phyloP scores from a whole-genome alignment of 495 filamentous ascomycete species.

The Endocarpon pusillum region DNA sequence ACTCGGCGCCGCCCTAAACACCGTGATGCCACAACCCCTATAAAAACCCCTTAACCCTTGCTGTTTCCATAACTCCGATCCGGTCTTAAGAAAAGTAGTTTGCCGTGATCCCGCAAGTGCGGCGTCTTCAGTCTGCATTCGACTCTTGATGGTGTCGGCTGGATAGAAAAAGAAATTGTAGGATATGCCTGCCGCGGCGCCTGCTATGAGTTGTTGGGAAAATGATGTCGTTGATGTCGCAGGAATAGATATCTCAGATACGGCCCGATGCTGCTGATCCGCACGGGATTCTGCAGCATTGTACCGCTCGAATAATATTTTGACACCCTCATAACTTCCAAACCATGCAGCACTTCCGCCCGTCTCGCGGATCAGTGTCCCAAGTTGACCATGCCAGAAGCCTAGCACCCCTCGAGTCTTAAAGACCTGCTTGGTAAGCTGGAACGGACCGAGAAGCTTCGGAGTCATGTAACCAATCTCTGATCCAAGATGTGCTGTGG shows the following conservation, averaged over 20 bases:
- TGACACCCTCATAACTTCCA: constrained; percentile 71
- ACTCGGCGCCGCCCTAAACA: constrained; percentile 69
- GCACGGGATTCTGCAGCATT: too few relatives aligned
- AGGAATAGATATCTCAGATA: constrained; percentile 1
- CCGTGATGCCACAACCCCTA: constrained; percentile 88
- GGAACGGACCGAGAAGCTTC: constrained; percentile 31
- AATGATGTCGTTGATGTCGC: constrained; percentile 21
- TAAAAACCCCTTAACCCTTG: constrained; percentile 77
- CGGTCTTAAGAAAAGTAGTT: constrained; percentile 52
- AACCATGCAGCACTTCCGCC: constrained; percentile 94
- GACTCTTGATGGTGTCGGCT: constrained; percentile 88
- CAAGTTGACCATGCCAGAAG: constrained; percentile 90
- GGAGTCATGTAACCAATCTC: constrained; percentile 9
- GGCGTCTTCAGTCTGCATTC: constrained; percentile 83
- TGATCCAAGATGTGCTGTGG: constrained; percentile 6
- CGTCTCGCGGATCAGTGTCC: constrained; percentile 84
- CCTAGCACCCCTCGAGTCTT: constrained; percentile 63
- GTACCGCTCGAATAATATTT: constrained; percentile 41
- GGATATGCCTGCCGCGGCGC: constrained; percentile 78
- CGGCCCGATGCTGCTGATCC: too few relatives aligned
- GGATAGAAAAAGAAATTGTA: constrained; percentile 97
- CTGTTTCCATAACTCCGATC: constrained; percentile 53
- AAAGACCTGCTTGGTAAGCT: constrained; percentile 58
- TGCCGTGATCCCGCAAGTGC: constrained; percentile 17
- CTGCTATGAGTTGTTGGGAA: constrained; percentile 71